A percentile compares a stretch with the other conserved stretches of the same genome.
Evolutionary conservation across 2,329 filamentous ascomycete genomes (phyloP).

Genomic region (Botrytis porri): DNA sequence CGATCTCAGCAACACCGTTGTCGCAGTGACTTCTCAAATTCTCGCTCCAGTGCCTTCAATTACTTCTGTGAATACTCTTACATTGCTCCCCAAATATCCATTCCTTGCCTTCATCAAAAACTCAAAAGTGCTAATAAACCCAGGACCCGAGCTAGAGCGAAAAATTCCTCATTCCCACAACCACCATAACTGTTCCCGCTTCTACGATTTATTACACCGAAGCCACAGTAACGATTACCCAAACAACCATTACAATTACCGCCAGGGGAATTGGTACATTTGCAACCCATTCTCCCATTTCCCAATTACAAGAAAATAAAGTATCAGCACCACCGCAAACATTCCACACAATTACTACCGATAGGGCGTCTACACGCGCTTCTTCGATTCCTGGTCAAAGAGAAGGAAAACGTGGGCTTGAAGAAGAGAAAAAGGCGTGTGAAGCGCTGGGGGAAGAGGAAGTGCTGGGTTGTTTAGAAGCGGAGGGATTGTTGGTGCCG

Average conservation of each 20-base stretch:
- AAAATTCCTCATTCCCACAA: background rate
- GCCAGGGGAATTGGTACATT: background rate
- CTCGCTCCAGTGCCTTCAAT: background rate
- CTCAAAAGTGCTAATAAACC: background rate
- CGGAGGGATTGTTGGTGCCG: background rate
- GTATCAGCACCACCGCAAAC: background rate
- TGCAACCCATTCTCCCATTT: background rate
- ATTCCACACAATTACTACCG: background rate
- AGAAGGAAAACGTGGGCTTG: background rate
- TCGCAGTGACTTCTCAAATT: background rate
- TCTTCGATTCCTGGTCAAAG: background rate
- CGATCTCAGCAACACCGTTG: no score
- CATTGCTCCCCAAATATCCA: fast-evolving
- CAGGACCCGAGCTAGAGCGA: background rate
- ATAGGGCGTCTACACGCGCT: background rate
- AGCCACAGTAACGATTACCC: background rate
- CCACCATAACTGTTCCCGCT: background rate
- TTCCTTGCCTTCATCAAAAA: no score
- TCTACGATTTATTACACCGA: background rate
- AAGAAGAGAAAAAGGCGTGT: background rate
- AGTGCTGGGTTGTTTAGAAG: background rate
- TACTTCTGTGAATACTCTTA: background rate
- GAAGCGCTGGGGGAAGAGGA: background rate
- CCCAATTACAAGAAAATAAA: fast-evolving
- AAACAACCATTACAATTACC: background rate